These are phyloP conservation scores for Peronospora tabacina DNA, from an alignment of 352 stramenopile genomes.

Conservation along the genomic window DNA sequence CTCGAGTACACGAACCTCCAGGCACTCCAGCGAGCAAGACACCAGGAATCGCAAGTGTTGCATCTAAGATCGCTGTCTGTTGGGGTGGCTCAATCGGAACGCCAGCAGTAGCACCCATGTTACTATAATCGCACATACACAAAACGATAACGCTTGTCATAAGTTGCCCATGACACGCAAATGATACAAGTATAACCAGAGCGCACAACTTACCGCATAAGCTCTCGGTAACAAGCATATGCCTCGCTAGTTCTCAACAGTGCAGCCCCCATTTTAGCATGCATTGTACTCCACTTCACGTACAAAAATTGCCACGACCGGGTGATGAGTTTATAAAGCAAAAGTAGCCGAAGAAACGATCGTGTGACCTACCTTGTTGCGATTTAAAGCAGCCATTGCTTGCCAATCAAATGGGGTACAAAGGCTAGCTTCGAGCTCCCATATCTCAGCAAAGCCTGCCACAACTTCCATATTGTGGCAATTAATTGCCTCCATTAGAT, in stretches of 20 bases:
- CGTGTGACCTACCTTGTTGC: slow-evolving; percentile 23
- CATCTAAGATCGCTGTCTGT: slow-evolving; percentile 90
- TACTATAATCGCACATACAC: slow-evolving; percentile 18
- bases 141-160: background rate
- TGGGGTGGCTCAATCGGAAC: slow-evolving; percentile 91
- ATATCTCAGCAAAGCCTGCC: slow-evolving; percentile 21
- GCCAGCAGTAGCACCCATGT: slow-evolving; percentile 84
- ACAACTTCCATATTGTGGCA: slow-evolving; percentile 34
- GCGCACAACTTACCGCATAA: slow-evolving; percentile 59
- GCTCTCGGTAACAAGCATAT: slow-evolving; percentile 67
- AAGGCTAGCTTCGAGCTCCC: slow-evolving; percentile 17
- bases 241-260: slow-evolving; percentile 55
- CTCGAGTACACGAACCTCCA: slow-evolving; percentile 42
- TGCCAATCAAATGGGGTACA: slow-evolving; percentile 16
- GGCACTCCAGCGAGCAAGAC: slow-evolving; percentile 92
- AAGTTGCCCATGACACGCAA: background rate
- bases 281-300: slow-evolving; percentile 37
- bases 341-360: background rate
- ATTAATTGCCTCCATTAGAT: slow-evolving; percentile 32
- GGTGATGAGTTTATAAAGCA: background rate
- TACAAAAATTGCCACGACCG: background rate
- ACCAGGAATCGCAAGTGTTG: slow-evolving; percentile 87
- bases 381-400: slow-evolving; percentile 9
- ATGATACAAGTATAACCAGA: background rate
- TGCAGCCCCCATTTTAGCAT: slow-evolving; percentile 29